phyloP scores from a whole-genome alignment of 345 rosid species.

The Turnera subulata region DNA sequence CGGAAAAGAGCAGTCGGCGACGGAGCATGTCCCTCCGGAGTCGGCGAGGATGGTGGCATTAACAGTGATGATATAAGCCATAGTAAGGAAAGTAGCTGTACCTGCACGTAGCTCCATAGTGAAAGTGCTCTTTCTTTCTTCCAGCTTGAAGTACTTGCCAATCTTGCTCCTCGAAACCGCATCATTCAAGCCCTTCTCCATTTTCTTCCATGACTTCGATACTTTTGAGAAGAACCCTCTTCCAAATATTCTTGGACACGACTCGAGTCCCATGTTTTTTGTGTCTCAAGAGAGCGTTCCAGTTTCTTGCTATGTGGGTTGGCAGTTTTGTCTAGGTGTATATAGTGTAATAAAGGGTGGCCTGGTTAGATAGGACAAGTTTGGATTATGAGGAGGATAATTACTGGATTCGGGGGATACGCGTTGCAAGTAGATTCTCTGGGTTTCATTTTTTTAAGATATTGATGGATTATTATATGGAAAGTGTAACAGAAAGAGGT shows the following conservation, averaged over 20 bases:
- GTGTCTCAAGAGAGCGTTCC: too few relatives aligned
- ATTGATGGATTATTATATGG: too few relatives aligned
- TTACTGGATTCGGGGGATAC: slow-evolving; percentile 12
- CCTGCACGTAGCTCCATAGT: slow-evolving; percentile 79
- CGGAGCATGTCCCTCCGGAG: slow-evolving; percentile 78
- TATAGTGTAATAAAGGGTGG: slow-evolving; percentile 5
- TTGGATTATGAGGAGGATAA: not conserved
- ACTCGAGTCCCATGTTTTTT: too few relatives aligned
- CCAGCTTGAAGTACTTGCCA: slow-evolving; percentile 69
- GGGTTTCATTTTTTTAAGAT: not conserved
- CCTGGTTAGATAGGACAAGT: slow-evolving; percentile 2
- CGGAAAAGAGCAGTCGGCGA: slow-evolving; percentile 47
- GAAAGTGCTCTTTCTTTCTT: slow-evolving; percentile 59
- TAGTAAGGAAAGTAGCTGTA: slow-evolving; percentile 88
- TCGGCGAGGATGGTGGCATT: slow-evolving; percentile 79
- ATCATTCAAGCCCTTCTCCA: slow-evolving; percentile 54
- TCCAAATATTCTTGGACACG: slow-evolving; percentile 18
- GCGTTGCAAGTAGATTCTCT: not conserved
- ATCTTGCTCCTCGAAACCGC: slow-evolving; percentile 49
- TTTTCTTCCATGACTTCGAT: slow-evolving; percentile 36
- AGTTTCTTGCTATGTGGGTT: too few relatives aligned
- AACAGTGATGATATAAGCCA: slow-evolving; percentile 88
- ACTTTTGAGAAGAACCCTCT: slow-evolving; percentile 16
- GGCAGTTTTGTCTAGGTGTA: not conserved
- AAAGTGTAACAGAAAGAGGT: too few relatives aligned